phyloP scores from a whole-genome alignment of 2,329 filamentous ascomycete species.

The Colletotrichum orchidophilum region DNA sequence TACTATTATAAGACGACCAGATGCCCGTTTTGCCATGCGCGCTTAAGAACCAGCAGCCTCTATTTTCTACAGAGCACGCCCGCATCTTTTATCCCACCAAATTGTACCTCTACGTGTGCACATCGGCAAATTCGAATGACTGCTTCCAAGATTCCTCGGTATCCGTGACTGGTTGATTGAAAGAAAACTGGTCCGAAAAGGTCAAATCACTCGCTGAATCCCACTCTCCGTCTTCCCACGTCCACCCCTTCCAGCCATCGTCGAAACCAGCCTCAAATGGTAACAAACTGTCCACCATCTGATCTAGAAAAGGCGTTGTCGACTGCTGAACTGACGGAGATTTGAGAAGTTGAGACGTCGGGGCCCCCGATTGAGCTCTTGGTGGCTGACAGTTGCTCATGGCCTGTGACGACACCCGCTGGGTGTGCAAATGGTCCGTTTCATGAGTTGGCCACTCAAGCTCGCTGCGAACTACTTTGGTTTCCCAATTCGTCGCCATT shows the following conservation, averaged over 20 bases:
- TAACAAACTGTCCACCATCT: not conserved
- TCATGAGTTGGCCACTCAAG: not conserved
- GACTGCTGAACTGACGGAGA: not conserved
- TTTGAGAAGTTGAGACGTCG: not conserved
- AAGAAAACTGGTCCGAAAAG: accelerated
- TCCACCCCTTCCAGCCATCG: not conserved
- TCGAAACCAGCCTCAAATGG: not conserved
- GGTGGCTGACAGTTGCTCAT: not conserved
- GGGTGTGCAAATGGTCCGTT: not conserved
- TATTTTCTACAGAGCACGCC: not conserved
- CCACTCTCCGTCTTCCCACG: not conserved
- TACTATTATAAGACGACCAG: not conserved
- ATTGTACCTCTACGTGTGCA: not conserved
- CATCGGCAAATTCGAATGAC: not conserved
- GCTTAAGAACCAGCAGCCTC: not conserved
- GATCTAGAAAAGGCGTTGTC: not conserved
- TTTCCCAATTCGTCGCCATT: no score
- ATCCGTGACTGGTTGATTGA: not conserved
- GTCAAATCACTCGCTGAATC: not conserved
- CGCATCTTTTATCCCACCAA: not conserved
- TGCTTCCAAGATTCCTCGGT: not conserved
- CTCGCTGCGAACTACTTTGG: no score
- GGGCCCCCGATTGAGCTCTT: not conserved
- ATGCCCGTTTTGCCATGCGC: not conserved
- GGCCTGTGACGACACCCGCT: not conserved